A percentile compares a stretch with the other conserved stretches of the same genome.
These are phyloP conservation scores for Calonectria naviculata DNA, from an alignment of 2,329 filamentous ascomycete genomes.

Conservation along the genomic window DNA sequence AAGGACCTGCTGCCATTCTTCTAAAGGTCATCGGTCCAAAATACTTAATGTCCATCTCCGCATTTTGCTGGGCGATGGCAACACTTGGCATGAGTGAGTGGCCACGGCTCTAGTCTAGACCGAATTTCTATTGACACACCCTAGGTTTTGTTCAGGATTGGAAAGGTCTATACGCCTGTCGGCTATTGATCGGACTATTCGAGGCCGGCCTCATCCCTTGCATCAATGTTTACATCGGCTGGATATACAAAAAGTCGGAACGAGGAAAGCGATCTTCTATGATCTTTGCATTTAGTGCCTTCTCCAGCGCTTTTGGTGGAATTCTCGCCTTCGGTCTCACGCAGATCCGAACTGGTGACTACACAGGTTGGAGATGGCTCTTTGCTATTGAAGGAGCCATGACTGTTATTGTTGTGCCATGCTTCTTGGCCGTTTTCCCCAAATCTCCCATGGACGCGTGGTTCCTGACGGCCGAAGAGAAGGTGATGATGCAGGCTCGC, in stretches of 20 bases:
- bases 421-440: constrained; percentile 40
- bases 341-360: constrained; percentile 44
- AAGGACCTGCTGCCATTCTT: constrained; percentile 43
- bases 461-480: constrained; percentile 31
- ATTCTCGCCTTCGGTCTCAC: constrained; percentile 55
- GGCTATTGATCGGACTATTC: constrained; percentile 29
- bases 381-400: constrained; percentile 49
- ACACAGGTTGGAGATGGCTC: constrained; percentile 45
- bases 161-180: constrained; percentile 34
- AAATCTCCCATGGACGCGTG: constrained; percentile 41
- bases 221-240: constrained; percentile 32
- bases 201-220: constrained; percentile 35
- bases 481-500: constrained; percentile 34
- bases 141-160: constrained; percentile 32
- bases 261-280: constrained; percentile 45
- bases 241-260: constrained; percentile 31
- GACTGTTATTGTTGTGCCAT: constrained; percentile 48
- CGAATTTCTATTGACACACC: not conserved
- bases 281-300: constrained; percentile 52
- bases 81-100: constrained; percentile 32
- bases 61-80: constrained; percentile 32
- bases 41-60: constrained; percentile 35
- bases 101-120: not conserved
- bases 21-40: constrained; percentile 45
- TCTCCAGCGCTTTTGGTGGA: constrained; percentile 55